These are phyloP conservation scores for Physaria fendleri DNA, from an alignment of 345 rosid genomes.

Conservation along the genomic window DNA sequence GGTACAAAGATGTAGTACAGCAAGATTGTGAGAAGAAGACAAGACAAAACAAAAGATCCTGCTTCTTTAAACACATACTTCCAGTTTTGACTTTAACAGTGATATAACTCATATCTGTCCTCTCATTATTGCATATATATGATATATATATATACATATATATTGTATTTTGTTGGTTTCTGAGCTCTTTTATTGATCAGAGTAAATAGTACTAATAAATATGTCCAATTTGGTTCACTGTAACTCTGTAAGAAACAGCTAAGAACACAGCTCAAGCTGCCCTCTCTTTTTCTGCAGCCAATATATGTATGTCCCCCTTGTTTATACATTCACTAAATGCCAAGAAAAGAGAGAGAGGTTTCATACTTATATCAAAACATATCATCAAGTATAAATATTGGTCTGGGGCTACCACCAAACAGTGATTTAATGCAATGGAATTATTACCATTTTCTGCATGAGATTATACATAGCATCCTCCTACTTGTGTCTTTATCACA, in stretches of 20 bases:
- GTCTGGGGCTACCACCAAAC: constrained; percentile 24
- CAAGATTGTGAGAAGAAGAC: constrained; percentile 11
- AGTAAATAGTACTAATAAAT: constrained; percentile 11
- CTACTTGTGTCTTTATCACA: constrained; percentile 10
- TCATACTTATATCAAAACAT: background rate
- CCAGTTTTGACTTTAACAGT: constrained; percentile 20
- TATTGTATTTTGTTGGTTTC: background rate
- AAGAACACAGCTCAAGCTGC: constrained; percentile 22
- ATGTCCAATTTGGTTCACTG: constrained; percentile 23
- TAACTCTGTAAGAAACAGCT: constrained; percentile 20
- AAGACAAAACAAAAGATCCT: constrained; percentile 3
- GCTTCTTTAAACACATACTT: constrained; percentile 14
- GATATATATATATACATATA: background rate
- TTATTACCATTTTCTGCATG: constrained; percentile 8
- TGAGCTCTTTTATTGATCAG: background rate
- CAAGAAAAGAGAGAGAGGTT: background rate
- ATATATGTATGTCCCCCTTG: constrained; percentile 23
- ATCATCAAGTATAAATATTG: background rate
- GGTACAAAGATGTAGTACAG: background rate
- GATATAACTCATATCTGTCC: background rate
- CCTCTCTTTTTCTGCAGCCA: constrained; percentile 22
- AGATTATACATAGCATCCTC: background rate
- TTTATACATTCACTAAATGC: constrained; percentile 18
- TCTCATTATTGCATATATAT: constrained; percentile 8
- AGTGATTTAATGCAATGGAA: constrained; percentile 17